Base-by-base conservation (phyloP, 352 stramenopile genomes). In the Blastocystis sp. region DNA sequence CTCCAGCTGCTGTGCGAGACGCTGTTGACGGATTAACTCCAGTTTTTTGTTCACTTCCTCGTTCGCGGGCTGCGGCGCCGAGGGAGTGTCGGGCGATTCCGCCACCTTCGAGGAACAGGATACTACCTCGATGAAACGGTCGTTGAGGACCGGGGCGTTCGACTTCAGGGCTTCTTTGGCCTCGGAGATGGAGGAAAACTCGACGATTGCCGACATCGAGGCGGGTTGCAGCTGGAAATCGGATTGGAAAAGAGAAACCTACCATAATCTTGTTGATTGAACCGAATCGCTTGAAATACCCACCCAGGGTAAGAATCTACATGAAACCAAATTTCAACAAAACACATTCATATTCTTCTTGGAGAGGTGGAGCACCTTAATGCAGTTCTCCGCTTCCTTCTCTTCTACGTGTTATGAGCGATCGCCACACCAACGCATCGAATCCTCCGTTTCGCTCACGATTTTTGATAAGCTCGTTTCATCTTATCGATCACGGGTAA, bases 21-120 rank as follows among this genome's bases (percentile, higher is more conserved):
- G 34, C 42, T 36, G 64, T 36, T 76, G 64, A n/a, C 42, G 64
- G 48, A 76, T 76, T n/a, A 76, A 44, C 6, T 57, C 42, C 38
- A 76, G 48, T 24, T 76, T 76, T 36, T 76, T 76, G 64, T 76
- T 57, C 64, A 76, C 21, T 51, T 76, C 64, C 9, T 76, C 64
- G 38, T 36, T 53, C 42, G 4, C 36, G 7, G 64, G 11, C 24
- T 9, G 21, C 7, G 38, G 38, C 42, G 4, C 14, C 7, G 24
- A 21, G 1, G 29, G 1, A 14, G 16, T 46, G n/a, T n/a, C n/a
- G n/a, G 7, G 49, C 18, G 51, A 59, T 59, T 59, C 51, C 32
- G 51, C 7, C 1, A 18, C 27, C 3, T 56, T 29, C 9, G 38
- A 32, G 24, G 64, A 76, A 44, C 64, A 76, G 2, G 64, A 16